Evolutionary conservation across 768 basidiomycete species (phyloP).

Genomic region (Rhizopogon sp.): DNA sequence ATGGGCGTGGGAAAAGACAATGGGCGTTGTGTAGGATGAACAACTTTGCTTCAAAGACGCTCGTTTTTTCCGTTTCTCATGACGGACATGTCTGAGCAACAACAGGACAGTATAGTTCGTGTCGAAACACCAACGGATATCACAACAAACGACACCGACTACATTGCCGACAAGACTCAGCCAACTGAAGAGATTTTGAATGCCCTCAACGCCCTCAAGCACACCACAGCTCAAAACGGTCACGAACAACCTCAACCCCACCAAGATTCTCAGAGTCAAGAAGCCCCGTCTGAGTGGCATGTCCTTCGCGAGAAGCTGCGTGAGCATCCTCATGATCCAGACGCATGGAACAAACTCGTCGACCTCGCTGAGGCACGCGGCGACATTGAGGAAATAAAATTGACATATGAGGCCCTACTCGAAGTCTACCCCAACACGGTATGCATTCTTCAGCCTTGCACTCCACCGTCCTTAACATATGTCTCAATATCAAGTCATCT

Average conservation of each 20-base stretch:
- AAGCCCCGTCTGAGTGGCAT: constrained; percentile 64
- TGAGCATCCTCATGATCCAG: constrained; percentile 70
- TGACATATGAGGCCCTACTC: constrained; percentile 78
- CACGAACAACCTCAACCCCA: constrained; percentile 17
- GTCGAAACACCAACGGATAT: constrained; percentile 22
- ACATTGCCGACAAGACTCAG: constrained; percentile 28
- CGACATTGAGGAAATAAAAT: constrained; percentile 76
- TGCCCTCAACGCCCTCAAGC: constrained; percentile 30
- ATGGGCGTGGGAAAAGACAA: constrained; percentile 26
- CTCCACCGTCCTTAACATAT: constrained; percentile 14
- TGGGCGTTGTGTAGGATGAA: constrained; percentile 4
- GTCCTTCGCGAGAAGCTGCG: constrained; percentile 52
- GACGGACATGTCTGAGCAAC: constrained; percentile 32
- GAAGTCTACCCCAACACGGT: constrained; percentile 91
- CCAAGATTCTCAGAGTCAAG: constrained; percentile 20
- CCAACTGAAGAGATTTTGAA: constrained; percentile 33
- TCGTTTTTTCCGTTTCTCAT: constrained; percentile 23
- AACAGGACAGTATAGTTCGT: constrained; percentile 23
- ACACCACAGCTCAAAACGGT: constrained; percentile 23
- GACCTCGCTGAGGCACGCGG: constrained; percentile 70
- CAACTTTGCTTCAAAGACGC: constrained; percentile 18
- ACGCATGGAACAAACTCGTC: constrained; percentile 73
- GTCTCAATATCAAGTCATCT: constrained; percentile 48
- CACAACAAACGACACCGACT: constrained; percentile 19
- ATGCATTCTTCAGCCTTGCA: constrained; percentile 25